Conservation (phyloP, 1,284 basidiomycete species). For the Sanghuangporus baumii region DNA sequence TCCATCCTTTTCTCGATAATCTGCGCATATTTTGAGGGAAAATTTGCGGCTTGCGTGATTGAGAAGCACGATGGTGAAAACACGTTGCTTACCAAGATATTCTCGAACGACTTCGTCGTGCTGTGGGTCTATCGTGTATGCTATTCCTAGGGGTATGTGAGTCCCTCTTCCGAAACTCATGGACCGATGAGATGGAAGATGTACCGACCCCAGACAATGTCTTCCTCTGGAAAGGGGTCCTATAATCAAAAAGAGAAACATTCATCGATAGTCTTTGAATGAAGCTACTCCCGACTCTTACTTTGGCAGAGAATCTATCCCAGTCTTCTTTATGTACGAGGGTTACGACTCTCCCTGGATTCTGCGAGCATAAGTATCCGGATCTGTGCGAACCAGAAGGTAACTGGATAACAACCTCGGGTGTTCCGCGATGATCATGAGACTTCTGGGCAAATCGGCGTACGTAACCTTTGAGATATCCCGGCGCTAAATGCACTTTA, state of each 20-base stretch:
- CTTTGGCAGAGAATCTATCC: conserved; percentile 62
- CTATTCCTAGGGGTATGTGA: conserved; percentile 47
- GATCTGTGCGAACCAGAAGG: background rate
- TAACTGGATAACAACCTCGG: conserved; percentile 46
- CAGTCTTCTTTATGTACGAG: conserved; percentile 82
- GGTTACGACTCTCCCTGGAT: conserved; percentile 83
- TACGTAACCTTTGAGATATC: conserved; percentile 82
- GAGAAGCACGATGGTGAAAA: background rate
- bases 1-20: conserved; percentile 84
- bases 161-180: background rate
- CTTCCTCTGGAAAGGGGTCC: conserved; percentile 74
- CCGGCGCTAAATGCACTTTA: conserved; percentile 44
- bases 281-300: conserved; percentile 27
- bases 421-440: conserved; percentile 82
- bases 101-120: conserved; percentile 71
- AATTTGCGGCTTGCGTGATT: background rate
- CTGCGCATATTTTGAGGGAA: conserved; percentile 30
- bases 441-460: conserved; percentile 83
- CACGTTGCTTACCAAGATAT: conserved; percentile 57
- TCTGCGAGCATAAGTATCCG: conserved; percentile 32
- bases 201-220: conserved; percentile 74
- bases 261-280: background rate
- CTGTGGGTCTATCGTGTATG: conserved; percentile 77
- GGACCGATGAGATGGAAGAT: background rate
- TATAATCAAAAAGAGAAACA: conserved; percentile 24